Conservation (phyloP, 2,329 filamentous ascomycete species). For the Cyphellophora europaea region DNA sequence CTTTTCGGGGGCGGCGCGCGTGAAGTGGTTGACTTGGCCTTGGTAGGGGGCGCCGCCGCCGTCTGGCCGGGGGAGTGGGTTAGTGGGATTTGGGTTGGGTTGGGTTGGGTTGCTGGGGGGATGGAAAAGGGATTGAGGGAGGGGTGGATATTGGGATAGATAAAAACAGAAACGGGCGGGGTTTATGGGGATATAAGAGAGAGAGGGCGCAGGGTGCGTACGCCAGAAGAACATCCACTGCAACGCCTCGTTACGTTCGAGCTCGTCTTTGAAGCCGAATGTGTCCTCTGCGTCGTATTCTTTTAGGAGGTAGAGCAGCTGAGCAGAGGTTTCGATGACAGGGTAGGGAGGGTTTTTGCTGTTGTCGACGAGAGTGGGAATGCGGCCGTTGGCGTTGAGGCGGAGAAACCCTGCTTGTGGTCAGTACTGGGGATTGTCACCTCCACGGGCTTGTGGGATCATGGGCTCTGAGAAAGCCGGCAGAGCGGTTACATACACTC, state of each 20-base stretch:
- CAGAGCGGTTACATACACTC: conserved; percentile 34
- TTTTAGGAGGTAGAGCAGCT: conserved; percentile 45
- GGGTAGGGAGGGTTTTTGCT: conserved; percentile 39
- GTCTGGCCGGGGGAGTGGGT: no score
- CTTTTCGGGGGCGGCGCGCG: conserved; percentile 34
- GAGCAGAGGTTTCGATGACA: conserved; percentile 44
- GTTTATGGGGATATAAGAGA: not conserved
- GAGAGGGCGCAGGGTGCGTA: not conserved
- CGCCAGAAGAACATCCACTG: conserved; percentile 49
- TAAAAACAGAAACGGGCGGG: no score
- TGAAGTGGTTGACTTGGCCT: conserved; percentile 38
- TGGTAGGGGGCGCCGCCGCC: conserved; percentile 21
- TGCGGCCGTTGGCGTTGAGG: conserved; percentile 28
- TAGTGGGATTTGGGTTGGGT: no score
- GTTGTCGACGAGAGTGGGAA: conserved; percentile 44
- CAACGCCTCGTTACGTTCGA: conserved; percentile 39
- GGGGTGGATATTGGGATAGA: no score
- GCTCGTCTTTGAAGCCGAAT: conserved; percentile 43
- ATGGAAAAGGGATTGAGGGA: no score
- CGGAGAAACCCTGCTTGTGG: conserved; percentile 16
- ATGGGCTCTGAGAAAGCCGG: no score
- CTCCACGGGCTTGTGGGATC: no score
- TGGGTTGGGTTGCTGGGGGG: no score
- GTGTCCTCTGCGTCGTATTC: conserved; percentile 37
- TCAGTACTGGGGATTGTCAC: not conserved